Percentiles rank a stretch among this genome's conserved stretches.
Conservation (phyloP, 1,284 basidiomycete genomes). For the Termitomyces sp. region DNA sequence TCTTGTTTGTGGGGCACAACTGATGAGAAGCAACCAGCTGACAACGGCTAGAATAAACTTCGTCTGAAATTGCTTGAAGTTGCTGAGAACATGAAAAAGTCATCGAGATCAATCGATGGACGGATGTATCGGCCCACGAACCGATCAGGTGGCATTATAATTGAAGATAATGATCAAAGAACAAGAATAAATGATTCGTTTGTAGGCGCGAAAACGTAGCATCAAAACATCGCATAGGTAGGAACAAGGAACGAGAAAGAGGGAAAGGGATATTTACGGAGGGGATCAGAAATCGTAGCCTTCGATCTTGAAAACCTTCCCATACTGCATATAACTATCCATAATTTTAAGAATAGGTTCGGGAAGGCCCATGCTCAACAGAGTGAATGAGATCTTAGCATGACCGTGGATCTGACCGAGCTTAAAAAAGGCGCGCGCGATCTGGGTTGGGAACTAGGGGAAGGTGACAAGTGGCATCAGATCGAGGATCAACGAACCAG, state of each 20-base stretch:
- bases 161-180: background rate
- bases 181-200: background rate
- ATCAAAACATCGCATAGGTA: background rate
- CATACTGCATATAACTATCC: slow-evolving; percentile 79
- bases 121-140: background rate
- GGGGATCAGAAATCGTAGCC: slow-evolving; percentile 62
- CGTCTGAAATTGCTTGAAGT: background rate
- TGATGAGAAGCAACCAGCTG: background rate
- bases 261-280: slow-evolving; percentile 2
- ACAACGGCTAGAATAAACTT: background rate
- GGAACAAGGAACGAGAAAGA: background rate
- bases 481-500: background rate
- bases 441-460: slow-evolving; percentile 81
- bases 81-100: background rate
- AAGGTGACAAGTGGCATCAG: slow-evolving; percentile 6
- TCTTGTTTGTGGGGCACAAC: background rate
- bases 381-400: slow-evolving; percentile 89
- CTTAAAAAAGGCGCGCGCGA: slow-evolving; percentile 89
- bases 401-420: slow-evolving; percentile 92
- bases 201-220: background rate
- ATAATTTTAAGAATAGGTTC: slow-evolving; percentile 82
- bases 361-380: slow-evolving; percentile 90
- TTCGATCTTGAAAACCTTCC: slow-evolving; percentile 78
- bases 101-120: background rate
- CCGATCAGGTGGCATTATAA: background rate